Evolutionary conservation across 2,329 filamentous ascomycete genomes (phyloP).

Genomic region (Didymella pinodella): DNA sequence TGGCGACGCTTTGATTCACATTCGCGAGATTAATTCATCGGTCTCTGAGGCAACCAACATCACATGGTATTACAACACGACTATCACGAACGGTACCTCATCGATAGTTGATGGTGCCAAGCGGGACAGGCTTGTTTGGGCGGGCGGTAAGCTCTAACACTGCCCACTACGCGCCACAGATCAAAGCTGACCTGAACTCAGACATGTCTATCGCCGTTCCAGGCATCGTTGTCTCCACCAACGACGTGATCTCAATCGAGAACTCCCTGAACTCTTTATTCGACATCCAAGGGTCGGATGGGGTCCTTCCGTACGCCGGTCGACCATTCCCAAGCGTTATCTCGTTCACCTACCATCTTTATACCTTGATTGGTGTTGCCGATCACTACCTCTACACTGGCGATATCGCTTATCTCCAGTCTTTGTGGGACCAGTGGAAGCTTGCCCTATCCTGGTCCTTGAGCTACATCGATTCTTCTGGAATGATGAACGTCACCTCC

Average conservation of each 20-base stretch:
- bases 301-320: slow-evolving; percentile 61
- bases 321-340: slow-evolving; percentile 52
- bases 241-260: slow-evolving; percentile 60
- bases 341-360: slow-evolving; percentile 65
- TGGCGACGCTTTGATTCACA: slow-evolving; percentile 49
- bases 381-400: slow-evolving; percentile 57
- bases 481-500: slow-evolving; percentile 58
- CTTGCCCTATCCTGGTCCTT: slow-evolving; percentile 55
- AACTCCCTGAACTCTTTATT: slow-evolving; percentile 61
- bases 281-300: slow-evolving; percentile 54
- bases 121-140: slow-evolving; percentile 67
- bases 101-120: slow-evolving; percentile 63
- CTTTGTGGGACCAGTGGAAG: slow-evolving; percentile 57
- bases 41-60: slow-evolving; percentile 44
- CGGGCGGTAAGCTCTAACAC: slow-evolving; percentile 52
- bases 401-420: slow-evolving; percentile 51
- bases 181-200: slow-evolving; percentile 6
- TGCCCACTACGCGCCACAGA: background rate
- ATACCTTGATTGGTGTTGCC: slow-evolving; percentile 56
- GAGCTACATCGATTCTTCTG: slow-evolving; percentile 53
- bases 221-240: slow-evolving; percentile 62
- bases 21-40: slow-evolving; percentile 39
- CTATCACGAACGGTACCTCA: slow-evolving; percentile 52
- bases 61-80: slow-evolving; percentile 54
- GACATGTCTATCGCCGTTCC: slow-evolving; percentile 67